These are phyloP conservation scores for Ustilago xerochloae DNA, from an alignment of 1,284 basidiomycete species.

Conservation along the genomic window DNA sequence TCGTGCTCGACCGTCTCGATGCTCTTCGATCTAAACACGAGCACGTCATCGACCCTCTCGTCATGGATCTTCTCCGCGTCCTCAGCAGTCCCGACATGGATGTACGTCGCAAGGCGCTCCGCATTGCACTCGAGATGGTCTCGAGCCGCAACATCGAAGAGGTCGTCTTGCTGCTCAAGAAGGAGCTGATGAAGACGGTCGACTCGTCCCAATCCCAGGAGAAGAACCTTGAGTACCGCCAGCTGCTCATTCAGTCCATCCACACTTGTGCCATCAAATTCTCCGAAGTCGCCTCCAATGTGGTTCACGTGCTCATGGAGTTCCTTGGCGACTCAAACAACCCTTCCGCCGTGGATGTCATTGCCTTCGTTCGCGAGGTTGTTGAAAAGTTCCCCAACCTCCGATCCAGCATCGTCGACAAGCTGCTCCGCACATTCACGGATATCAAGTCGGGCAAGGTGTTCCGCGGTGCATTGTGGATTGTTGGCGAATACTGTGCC, in stretches of 20 bases:
- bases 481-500: slow-evolving; percentile 87
- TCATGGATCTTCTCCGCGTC: slow-evolving; percentile 95
- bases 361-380: slow-evolving; percentile 94
- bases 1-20: slow-evolving; percentile 93
- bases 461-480: slow-evolving; percentile 96
- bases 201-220: slow-evolving; percentile 73
- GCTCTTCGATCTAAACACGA: slow-evolving; percentile 85
- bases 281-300: slow-evolving; percentile 96
- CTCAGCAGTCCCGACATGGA: slow-evolving; percentile 94
- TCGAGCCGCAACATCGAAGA: slow-evolving; percentile 97
- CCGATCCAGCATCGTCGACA: slow-evolving; percentile 84
- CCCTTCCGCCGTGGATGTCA: slow-evolving; percentile 93
- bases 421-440: slow-evolving; percentile 82
- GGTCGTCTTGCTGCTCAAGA: slow-evolving; percentile 94
- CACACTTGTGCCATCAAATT: slow-evolving; percentile 97
- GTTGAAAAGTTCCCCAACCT: slow-evolving; percentile 97
- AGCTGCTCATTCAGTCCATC: slow-evolving; percentile 95
- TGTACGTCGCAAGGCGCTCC: slow-evolving; percentile 90
- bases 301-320: slow-evolving; percentile 97
- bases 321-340: slow-evolving; percentile 97
- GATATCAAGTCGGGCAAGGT: slow-evolving; percentile 98
- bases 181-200: slow-evolving; percentile 88
- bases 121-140: slow-evolving; percentile 91
- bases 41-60: slow-evolving; percentile 88
- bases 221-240: slow-evolving; percentile 82